phyloP scores from a whole-genome alignment of 2,329 filamentous ascomycete species.

The Fusarium pseudoanthophilum region DNA sequence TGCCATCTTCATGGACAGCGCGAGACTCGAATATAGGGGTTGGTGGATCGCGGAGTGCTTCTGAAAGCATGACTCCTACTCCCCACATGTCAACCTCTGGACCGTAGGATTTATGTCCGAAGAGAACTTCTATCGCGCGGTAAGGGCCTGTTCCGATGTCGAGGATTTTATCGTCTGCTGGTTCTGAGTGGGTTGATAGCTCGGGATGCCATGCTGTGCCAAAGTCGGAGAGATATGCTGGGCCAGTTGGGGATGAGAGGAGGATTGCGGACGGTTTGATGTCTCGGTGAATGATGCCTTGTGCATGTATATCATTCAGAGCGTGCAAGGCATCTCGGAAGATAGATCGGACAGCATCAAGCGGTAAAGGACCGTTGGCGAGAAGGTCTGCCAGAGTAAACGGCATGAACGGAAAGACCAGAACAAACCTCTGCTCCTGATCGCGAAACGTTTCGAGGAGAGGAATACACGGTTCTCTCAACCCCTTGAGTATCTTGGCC shows the following conservation, averaged over 20 bases:
- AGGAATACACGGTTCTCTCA: slow-evolving; percentile 69
- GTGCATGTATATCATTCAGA: slow-evolving; percentile 75
- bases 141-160: slow-evolving; percentile 96
- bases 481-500: slow-evolving; percentile 73
- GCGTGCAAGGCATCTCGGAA: slow-evolving; percentile 77
- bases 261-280: slow-evolving; percentile 93
- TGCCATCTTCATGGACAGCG: slow-evolving; percentile 78
- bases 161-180: slow-evolving; percentile 78
- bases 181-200: slow-evolving; percentile 69
- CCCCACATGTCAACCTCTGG: slow-evolving; percentile 88
- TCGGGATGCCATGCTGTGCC: slow-evolving; percentile 86
- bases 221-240: slow-evolving; percentile 88
- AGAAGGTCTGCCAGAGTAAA: slow-evolving; percentile 78
- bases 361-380: slow-evolving; percentile 53
- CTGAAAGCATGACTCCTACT: slow-evolving; percentile 83
- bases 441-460: slow-evolving; percentile 80
- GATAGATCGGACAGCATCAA: slow-evolving; percentile 52
- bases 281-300: slow-evolving; percentile 90
- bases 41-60: slow-evolving; percentile 68
- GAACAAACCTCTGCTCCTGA: slow-evolving; percentile 74
- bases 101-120: slow-evolving; percentile 81
- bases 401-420: slow-evolving; percentile 87
- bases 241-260: slow-evolving; percentile 72
- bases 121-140: slow-evolving; percentile 88
- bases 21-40: slow-evolving; percentile 85